Base-by-base conservation (phyloP, 352 stramenopile species). In the Pythium scleroteichum region DNA sequence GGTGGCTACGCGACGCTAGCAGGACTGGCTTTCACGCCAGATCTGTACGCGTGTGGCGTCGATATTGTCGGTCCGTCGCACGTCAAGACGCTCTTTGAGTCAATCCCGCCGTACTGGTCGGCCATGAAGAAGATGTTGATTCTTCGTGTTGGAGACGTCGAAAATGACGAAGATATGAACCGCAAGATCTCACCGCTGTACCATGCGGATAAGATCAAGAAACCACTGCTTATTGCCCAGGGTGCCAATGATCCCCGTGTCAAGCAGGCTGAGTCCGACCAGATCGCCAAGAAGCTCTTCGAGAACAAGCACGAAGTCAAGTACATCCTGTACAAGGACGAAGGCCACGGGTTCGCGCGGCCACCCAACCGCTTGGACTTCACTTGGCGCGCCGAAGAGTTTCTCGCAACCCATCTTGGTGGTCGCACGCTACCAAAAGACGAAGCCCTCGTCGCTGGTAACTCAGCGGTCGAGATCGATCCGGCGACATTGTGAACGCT, bases 241-340 rank as follows among this genome's bases (percentile, higher is more conserved):
- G 86, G 86, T 44, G 78, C 78, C 35, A 92, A 95, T 64, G 83
- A 95, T 62, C 84, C 86, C 10, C 72, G 84, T 35, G 86, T 95
- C 2, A 86, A 84, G 57, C 72, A 86, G 45, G 59, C 72, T 26
- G 81, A 91, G 62, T 80, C 81, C 23, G 77, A 90, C 57, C 77
- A 91, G 69, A 88, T 93, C 55, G 82, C 76, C n/a, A 85, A 85
- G 53, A 71, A 72, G 32, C 79, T 93, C 46, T 65, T 76, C 40
- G 71, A 71, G 35, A 88, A 85, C 59, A 81, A 83, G 49, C 85
- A 85, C 53, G 69, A 82, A 35, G 83, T 93, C n/a, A 69, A 85
- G 64, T 95, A 93, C 62, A 69, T 95, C 5, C 47, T 95, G 20
- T 92, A 91, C 72, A 78, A 67, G 35, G 82, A 95, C 64, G 85